Conservation (phyloP, 768 basidiomycete species). For the Daedalea quercina region DNA sequence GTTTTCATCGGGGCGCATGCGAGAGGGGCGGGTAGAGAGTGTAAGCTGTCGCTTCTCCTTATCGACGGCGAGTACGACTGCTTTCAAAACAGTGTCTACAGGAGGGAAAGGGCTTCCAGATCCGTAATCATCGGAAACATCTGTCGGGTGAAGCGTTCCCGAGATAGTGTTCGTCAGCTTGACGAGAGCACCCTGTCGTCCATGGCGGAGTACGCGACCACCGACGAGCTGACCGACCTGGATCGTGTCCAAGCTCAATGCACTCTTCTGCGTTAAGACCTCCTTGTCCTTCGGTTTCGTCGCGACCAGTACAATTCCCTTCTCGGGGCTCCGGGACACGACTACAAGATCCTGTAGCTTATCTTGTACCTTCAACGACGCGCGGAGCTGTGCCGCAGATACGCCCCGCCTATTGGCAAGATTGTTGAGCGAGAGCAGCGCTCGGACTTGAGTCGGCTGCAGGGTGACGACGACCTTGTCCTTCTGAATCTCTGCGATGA, state of each 20-base stretch:
- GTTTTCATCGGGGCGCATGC: conserved; percentile 46
- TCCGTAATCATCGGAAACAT: conserved; percentile 76
- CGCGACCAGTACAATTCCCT: conserved; percentile 81
- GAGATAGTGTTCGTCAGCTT: conserved; percentile 68
- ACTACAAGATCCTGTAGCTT: conserved; percentile 73
- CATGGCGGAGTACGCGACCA: conserved; percentile 75
- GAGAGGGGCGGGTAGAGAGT: conserved; percentile 78
- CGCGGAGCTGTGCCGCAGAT: conserved; percentile 60
- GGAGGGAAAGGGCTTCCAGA: conserved; percentile 47
- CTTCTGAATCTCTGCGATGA: conserved; percentile 76
- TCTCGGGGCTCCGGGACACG: conserved; percentile 83
- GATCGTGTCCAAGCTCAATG: conserved; percentile 61
- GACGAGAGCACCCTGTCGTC: conserved; percentile 64
- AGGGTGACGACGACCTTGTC: conserved; percentile 76
- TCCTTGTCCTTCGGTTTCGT: conserved; percentile 57
- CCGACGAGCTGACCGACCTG: conserved; percentile 67
- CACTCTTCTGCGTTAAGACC: conserved; percentile 37
- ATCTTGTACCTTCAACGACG: conserved; percentile 59
- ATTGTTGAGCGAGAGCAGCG: conserved; percentile 81
- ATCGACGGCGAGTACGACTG: conserved; percentile 66
- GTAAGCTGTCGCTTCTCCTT: conserved; percentile 56
- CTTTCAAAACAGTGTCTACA: conserved; percentile 62
- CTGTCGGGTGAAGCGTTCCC: conserved; percentile 78
- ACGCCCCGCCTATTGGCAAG: conserved; percentile 73
- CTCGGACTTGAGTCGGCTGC: conserved; percentile 61